Conservation (phyloP, 306 rosid genomes). For the Begonia loranthoides region DNA sequence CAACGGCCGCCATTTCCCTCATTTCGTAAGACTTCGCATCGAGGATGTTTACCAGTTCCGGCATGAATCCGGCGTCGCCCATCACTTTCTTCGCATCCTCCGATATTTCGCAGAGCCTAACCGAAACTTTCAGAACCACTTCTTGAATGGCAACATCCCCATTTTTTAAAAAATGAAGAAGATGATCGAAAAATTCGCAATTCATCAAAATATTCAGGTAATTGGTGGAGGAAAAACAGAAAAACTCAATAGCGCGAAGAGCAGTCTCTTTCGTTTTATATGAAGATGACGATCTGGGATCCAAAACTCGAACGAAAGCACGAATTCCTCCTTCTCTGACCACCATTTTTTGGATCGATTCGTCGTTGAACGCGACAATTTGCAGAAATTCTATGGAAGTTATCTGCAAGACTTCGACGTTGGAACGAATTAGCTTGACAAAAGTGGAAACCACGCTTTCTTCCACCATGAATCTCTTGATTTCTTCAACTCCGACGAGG, state of each 20-base stretch:
- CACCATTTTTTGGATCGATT: slow-evolving; percentile 30
- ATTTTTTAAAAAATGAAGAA: slow-evolving; percentile 36
- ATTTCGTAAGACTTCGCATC: slow-evolving; percentile 64
- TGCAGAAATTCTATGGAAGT: slow-evolving; percentile 50
- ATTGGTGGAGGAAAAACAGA: slow-evolving; percentile 37
- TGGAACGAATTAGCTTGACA: slow-evolving; percentile 33
- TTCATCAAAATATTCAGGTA: slow-evolving; percentile 32
- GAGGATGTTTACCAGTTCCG: slow-evolving; percentile 64
- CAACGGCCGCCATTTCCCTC: slow-evolving; percentile 74
- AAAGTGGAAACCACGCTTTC: slow-evolving; percentile 53
- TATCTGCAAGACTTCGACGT: slow-evolving; percentile 49
- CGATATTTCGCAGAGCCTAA: slow-evolving; percentile 38
- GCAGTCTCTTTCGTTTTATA: slow-evolving; percentile 46
- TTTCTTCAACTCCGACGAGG: slow-evolving; percentile 64
- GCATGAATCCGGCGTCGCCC: slow-evolving; percentile 65
- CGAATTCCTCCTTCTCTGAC: slow-evolving; percentile 64
- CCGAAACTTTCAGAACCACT: slow-evolving; percentile 53
- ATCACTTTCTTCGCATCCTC: slow-evolving; percentile 67
- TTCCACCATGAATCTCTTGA: slow-evolving; percentile 72
- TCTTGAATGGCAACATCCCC: slow-evolving; percentile 71
- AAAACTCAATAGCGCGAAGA: slow-evolving; percentile 45
- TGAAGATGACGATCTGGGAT: slow-evolving; percentile 32
- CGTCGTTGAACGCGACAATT: slow-evolving; percentile 56
- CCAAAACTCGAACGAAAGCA: slow-evolving; percentile 35
- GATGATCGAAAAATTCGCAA: slow-evolving; percentile 52